Evolutionary conservation across 495 filamentous ascomycete genomes (phyloP).

Genomic region (Corynascus novoguineensis): DNA sequence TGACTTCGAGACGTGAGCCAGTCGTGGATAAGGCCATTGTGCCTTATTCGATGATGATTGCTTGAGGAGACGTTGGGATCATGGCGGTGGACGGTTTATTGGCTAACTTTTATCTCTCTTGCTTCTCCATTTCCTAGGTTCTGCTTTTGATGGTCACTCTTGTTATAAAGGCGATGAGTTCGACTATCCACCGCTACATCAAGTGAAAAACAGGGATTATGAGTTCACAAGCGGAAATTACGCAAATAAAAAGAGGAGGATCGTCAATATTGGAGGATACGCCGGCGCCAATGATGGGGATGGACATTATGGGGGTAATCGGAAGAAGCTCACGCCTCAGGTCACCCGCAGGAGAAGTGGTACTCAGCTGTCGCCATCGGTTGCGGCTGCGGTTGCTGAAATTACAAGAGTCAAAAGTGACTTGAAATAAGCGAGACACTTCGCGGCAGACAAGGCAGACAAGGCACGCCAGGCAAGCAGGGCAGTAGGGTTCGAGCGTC

Average conservation of each 20-base stretch:
- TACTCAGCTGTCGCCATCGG: neutral
- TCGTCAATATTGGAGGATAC: neutral
- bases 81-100: neutral
- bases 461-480: neutral
- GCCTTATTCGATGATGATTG: conserved; percentile 38
- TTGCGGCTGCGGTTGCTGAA: neutral
- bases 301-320: neutral
- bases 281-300: no score
- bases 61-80: conserved; percentile 1
- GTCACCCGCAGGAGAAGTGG: neutral
- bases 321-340: neutral
- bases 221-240: neutral
- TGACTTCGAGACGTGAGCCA: conserved; percentile 39
- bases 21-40: conserved; percentile 54
- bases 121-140: neutral
- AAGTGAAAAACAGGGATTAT: neutral
- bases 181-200: neutral
- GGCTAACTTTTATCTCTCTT: neutral
- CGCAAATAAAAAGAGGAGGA: neutral
- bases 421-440: neutral
- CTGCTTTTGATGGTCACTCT: neutral
- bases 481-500: neutral
- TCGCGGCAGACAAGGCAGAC: neutral
- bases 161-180: neutral
- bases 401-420: neutral